Evolutionary conservation across 345 rosid species (phyloP), one percentile per base, ranked within the genome.

Genomic region (Kernera saxatilis): DNA sequence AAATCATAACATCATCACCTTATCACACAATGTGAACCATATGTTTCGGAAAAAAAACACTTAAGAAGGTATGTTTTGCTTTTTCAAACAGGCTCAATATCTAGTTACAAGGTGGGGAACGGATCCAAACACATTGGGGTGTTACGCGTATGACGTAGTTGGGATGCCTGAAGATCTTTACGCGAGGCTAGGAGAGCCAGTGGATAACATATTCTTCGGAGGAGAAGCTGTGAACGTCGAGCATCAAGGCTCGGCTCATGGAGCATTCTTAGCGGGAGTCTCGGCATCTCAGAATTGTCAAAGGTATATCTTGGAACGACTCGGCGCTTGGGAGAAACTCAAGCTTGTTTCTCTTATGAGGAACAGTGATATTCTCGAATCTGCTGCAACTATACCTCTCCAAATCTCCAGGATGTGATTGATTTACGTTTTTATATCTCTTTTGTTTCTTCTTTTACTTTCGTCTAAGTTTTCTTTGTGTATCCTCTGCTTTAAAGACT

Each of bases 201-300:
- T 89, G 8, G 93, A 88, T 23, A 91, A 85, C 51, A 75, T 88
- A 15, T 91, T 91, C 80, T 91, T 91, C 5, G 96, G 90, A 70
- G 97, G 97, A 68, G 97, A 91, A 81, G 97, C 93, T 3, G 86
- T 87, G 41, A 88, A 90, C 73, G 69, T 86, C 62, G 96, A 91
- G 4, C 91, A 87, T 72, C 91, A 86, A 74, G 97, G 97, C 32
- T 91, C 96, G 0, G 97, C 87, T 48, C 96, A 91, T 0, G 96
- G 97, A 72, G 97, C 97, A 5, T 91, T 84, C 81, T 73, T 89
- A 0, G 83, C 93, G 0, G 97, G 97, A 46, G 77, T 91, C 12
- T 67, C 74, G 70, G 96, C 96, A 1, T 93, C 97, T 2, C 82
- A 82, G 67, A 86, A 78, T 75, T 86, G 93, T 64, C 84, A 84